Evolutionary conservation across 2,329 filamentous ascomycete species (phyloP).

Genomic region (Penicillium occitanis): DNA sequence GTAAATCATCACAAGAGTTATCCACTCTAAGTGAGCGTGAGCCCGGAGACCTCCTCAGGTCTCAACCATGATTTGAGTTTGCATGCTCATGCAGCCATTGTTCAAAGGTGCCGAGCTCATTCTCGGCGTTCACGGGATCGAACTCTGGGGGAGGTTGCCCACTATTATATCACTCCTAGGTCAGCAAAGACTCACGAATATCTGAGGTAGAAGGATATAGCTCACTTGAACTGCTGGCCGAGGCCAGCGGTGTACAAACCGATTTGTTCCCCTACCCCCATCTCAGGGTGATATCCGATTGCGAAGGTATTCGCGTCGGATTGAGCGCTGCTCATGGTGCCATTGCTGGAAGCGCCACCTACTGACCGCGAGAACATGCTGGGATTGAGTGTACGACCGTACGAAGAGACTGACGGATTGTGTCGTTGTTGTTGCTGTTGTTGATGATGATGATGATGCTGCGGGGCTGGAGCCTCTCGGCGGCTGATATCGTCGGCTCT

Average conservation of each 20-base stretch:
- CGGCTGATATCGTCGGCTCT: neutral
- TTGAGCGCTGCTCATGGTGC: neutral
- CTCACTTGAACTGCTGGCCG: slow-evolving; percentile 14
- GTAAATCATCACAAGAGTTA: neutral
- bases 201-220: neutral
- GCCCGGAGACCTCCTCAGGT: neutral
- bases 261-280: neutral
- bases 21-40: neutral
- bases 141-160: neutral
- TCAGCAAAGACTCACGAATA: neutral
- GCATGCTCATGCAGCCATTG: neutral
- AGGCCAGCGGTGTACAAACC: neutral
- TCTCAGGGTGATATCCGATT: neutral
- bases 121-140: neutral
- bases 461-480: neutral
- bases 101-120: neutral
- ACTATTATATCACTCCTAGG: neutral
- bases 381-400: neutral
- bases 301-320: neutral
- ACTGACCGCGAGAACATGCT: neutral
- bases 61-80: neutral
- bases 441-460: neutral
- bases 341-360: neutral
- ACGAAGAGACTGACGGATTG: neutral
- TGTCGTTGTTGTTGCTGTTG: neutral